Base-by-base conservation (phyloP, 2,329 filamentous ascomycete genomes). In the Fusarium neocosmosporiellum region DNA sequence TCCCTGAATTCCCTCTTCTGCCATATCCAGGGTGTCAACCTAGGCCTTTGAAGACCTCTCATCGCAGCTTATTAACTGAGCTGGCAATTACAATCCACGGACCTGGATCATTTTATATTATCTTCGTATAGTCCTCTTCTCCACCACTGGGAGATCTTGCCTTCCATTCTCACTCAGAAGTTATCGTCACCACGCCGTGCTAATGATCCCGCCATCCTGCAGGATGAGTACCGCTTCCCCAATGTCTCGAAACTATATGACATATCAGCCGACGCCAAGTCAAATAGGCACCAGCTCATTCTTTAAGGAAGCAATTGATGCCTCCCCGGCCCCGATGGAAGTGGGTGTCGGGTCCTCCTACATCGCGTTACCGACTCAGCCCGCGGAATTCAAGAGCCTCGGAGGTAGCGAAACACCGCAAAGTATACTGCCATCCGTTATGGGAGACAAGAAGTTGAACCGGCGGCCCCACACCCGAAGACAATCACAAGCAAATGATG, bases 251-350 rank as follows among this genome's bases (percentile, higher is more conserved):
- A 67, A 54, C 33, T 69, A 64, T 36, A 58, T 75, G 50, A 58
- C 36, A 8, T 75, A 67, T 36, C 73, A 75, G 39, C 70, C 70
- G 18, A 36, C 60, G 10, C 62, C 69, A 24, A 63, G 58, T 16
- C 76, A 78, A 39, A 43, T 69, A 8, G 48, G 69, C 57, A 68
- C 69, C 41, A 61, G 69, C 20, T 75, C 74, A 3, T 78, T 78
- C 31, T 78, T 78, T 29, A 74, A 78, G 14, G 75, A 78, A 59
- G 76, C 76, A 55, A 73, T 78, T 14, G 75, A 61, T 7, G 43
- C 66, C 27, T 74, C 74, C 11, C 61, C 71, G 41, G 46, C 70
- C 24, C 63, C 71, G 11, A 67, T 70, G 14, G 74, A 77, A 24
- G 59, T 68, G 34, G 58, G 62, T 20, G 66, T 73, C 8, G 59